Conservation (phyloP, 192 early-diverging fungal genomes). For the Mortierella alpina region DNA sequence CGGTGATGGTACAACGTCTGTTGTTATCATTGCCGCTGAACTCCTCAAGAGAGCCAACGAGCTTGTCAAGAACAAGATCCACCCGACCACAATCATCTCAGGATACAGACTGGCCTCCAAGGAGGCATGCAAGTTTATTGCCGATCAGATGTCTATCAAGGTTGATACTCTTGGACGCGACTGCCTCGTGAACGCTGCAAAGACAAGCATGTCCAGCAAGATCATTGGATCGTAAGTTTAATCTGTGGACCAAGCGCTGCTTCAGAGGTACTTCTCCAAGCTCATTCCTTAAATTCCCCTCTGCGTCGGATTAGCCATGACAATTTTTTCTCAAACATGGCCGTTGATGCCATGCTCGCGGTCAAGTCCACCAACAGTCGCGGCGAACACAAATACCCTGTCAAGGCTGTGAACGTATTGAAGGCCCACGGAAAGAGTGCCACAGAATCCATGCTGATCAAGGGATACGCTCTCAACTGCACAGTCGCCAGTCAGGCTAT, state of each 20-base stretch:
- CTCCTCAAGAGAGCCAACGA: conserved; percentile 95
- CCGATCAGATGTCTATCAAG: conserved; percentile 94
- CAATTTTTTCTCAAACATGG: conserved; percentile 95
- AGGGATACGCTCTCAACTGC: conserved; percentile 98
- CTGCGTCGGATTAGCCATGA: conserved; percentile 71
- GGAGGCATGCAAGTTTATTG: conserved; percentile 98
- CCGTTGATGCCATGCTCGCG: conserved; percentile 91
- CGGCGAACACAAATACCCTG: conserved; percentile 92
- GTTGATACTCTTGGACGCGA: conserved; percentile 94
- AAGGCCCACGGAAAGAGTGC: conserved; percentile 97
- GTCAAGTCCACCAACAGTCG: conserved; percentile 90
- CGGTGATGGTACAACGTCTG: conserved; percentile 98
- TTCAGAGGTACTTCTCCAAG: background rate
- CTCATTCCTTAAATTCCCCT: background rate
- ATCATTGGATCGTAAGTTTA: conserved; percentile 91
- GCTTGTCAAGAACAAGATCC: conserved; percentile 98
- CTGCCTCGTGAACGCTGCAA: conserved; percentile 96
- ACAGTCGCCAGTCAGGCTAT: conserved; percentile 97
- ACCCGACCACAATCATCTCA: conserved; percentile 97
- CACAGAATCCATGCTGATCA: conserved; percentile 86
- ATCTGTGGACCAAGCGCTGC: background rate
- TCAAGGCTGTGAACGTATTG: conserved; percentile 96
- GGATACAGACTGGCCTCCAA: conserved; percentile 97
- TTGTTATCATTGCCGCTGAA: conserved; percentile 99
- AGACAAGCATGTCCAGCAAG: conserved; percentile 98